Evolutionary conservation across 768 basidiomycete species (phyloP).

Genomic region (Trametes meyenii): DNA sequence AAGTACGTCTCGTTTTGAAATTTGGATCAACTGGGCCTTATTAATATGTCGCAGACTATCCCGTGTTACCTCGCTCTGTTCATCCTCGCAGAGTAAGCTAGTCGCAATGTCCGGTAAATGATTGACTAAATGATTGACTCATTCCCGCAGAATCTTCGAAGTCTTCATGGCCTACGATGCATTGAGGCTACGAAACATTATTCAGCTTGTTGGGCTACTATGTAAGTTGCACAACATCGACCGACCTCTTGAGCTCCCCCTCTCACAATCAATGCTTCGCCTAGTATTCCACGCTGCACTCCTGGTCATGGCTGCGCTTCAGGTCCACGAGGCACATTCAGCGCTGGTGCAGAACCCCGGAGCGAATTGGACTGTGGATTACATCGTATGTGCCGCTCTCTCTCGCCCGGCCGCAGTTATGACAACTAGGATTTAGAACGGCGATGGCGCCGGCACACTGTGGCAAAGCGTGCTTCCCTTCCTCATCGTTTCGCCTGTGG

Average conservation of each 20-base stretch:
- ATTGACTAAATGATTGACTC: too few species aligned
- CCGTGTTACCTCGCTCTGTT: constrained; percentile 87
- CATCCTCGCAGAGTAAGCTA: constrained; percentile 72
- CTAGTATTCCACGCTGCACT: constrained; percentile 77
- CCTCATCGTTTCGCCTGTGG: constrained; percentile 71
- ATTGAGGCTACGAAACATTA: constrained; percentile 74
- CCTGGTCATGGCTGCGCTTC: constrained; percentile 72
- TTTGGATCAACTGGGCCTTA: background rate
- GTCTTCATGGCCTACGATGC: constrained; percentile 82
- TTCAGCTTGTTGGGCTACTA: constrained; percentile 76
- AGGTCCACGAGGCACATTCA: constrained; percentile 71
- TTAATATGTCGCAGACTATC: constrained; percentile 54
- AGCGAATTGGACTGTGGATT: constrained; percentile 40
- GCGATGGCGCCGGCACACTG: constrained; percentile 54
- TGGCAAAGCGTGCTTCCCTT: constrained; percentile 64
- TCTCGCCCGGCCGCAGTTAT: background rate
- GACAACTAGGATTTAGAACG: constrained; percentile 42
- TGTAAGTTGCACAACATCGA: constrained; percentile 42
- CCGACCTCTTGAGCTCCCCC: background rate
- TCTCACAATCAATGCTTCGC: background rate
- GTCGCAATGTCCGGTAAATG: constrained; percentile 1
- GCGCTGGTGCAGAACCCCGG: constrained; percentile 51
- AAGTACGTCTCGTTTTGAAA: constrained; percentile 40
- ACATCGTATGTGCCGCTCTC: constrained; percentile 42
- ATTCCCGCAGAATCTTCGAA: constrained; percentile 65